phyloP scores from a whole-genome alignment of 805 yeast genomes.

The Suhomyces prunicola region DNA sequence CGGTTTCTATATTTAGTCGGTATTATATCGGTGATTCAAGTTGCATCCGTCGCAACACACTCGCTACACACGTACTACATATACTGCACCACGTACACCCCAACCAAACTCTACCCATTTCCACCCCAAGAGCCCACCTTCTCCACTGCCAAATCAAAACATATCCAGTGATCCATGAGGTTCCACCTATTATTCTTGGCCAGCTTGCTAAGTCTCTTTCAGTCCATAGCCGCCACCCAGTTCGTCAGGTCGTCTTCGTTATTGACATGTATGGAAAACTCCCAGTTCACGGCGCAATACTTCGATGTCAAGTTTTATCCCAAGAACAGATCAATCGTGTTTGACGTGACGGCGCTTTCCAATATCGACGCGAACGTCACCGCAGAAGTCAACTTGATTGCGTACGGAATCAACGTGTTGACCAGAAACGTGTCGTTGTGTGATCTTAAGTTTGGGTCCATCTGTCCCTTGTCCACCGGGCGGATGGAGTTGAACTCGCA shows the following conservation, averaged over 20 bases:
- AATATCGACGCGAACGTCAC: constrained; percentile 64
- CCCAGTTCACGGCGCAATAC: constrained; percentile 79
- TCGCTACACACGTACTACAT: background rate
- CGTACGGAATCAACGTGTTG: constrained; percentile 74
- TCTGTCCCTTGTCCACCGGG: constrained; percentile 86
- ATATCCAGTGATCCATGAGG: too few species aligned
- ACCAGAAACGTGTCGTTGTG: constrained; percentile 62
- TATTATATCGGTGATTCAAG: background rate
- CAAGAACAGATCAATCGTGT: constrained; percentile 54
- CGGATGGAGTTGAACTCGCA: constrained; percentile 68
- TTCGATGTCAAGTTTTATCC: constrained; percentile 79
- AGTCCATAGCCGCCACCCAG: constrained; percentile 16
- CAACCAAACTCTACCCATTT: too few species aligned
- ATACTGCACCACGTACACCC: too few species aligned
- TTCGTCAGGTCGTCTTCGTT: constrained; percentile 60
- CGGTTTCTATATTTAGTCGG: background rate
- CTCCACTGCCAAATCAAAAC: too few species aligned
- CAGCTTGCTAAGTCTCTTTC: background rate
- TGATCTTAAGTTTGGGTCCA: constrained; percentile 40
- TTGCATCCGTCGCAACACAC: background rate
- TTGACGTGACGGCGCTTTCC: constrained; percentile 75
- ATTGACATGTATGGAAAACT: constrained; percentile 87
- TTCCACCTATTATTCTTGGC: background rate
- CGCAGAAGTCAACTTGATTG: constrained; percentile 64
- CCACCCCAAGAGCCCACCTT: too few species aligned